Conservation (phyloP, 768 basidiomycete genomes). For the Xerocomus spinulosus region DNA sequence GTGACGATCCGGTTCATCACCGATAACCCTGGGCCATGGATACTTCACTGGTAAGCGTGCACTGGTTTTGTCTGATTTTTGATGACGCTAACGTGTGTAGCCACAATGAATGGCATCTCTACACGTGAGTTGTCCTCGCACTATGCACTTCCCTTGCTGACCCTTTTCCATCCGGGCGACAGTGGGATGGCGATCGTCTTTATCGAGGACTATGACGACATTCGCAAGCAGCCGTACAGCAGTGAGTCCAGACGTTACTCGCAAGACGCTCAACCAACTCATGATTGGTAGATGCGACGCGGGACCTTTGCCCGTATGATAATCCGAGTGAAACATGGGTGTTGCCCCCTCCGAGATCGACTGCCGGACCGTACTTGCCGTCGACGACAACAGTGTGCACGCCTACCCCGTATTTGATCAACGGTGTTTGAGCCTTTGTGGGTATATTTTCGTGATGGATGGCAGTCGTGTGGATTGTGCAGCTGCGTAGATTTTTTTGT, state of each 20-base stretch:
- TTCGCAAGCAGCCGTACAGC: background rate
- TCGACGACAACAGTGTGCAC: conserved; percentile 1
- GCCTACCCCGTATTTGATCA: background rate
- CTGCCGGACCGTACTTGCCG: conserved; percentile 7
- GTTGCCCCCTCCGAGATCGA: conserved; percentile 4
- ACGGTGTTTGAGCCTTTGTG: background rate
- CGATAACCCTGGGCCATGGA: conserved; percentile 49
- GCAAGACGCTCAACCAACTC: no score
- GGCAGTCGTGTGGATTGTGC: no score
- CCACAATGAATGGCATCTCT: conserved; percentile 20
- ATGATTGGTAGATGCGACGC: conserved; percentile 5
- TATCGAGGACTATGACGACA: conserved; percentile 7
- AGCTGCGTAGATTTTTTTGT: no score
- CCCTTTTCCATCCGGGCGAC: background rate
- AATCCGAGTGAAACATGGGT: conserved; percentile 7
- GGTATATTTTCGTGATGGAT: no score
- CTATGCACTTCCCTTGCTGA: background rate
- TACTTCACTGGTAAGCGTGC: conserved; percentile 14
- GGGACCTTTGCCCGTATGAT: conserved; percentile 7
- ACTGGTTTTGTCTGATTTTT: no score
- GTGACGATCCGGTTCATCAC: conserved; percentile 46
- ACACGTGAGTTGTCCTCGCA: conserved; percentile 7
- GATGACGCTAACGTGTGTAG: conserved; percentile 10
- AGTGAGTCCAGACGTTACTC: background rate
- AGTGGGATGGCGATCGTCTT: conserved; percentile 16